Conservation (phyloP, 805 yeast species). For the Lipomyces yamanashiensis region DNA sequence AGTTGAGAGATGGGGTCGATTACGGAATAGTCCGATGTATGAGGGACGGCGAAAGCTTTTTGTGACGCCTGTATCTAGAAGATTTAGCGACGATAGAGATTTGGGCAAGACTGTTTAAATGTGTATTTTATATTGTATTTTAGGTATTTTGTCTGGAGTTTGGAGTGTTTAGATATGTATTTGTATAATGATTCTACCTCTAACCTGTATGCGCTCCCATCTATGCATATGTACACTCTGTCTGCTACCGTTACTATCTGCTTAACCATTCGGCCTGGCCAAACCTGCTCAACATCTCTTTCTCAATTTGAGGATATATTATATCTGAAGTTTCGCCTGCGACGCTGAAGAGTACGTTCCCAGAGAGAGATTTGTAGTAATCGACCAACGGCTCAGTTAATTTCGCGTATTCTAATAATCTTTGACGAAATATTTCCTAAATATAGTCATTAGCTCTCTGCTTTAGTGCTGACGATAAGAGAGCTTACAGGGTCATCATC, state of each 20-base stretch:
- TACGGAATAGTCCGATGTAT: conserved; percentile 34
- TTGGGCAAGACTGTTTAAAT: conserved; percentile 7
- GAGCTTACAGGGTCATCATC: conserved; percentile 69
- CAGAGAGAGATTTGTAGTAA: conserved; percentile 56
- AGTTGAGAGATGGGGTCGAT: conserved; percentile 30
- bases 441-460: not conserved
- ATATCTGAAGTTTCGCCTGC: conserved; percentile 83
- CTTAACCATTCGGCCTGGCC: conserved; percentile 3
- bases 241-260: not conserved
- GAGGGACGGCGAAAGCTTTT: conserved; percentile 30
- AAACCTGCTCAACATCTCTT: conserved; percentile 47
- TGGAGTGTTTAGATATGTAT: not conserved
- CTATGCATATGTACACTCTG: not conserved
- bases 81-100: not conserved
- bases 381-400: conserved; percentile 68
- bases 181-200: not conserved
- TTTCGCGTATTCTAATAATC: conserved; percentile 66
- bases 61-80: conserved; percentile 22
- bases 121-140: conserved; percentile 1
- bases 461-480: not conserved
- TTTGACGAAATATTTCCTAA: conserved; percentile 62
- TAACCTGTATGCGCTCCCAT: no score
- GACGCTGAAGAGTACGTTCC: conserved; percentile 57
- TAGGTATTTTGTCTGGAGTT: not conserved
- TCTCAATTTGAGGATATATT: conserved; percentile 71